phyloP scores from a whole-genome alignment of 495 filamentous ascomycete genomes.

The Xylaria curta region DNA sequence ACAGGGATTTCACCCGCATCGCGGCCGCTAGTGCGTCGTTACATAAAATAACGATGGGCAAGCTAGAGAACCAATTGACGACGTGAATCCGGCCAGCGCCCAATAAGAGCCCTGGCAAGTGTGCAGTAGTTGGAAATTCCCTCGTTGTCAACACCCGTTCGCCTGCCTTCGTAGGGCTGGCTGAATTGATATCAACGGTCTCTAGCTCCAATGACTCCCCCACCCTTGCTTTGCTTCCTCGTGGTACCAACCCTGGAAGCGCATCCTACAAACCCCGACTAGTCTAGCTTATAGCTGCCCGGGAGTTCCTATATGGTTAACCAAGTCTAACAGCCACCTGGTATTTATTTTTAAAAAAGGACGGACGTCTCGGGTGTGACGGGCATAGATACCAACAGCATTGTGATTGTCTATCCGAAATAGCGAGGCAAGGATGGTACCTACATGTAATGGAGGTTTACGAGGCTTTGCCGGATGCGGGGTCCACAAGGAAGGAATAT shows the following conservation, averaged over 20 bases:
- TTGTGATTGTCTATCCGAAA: background rate
- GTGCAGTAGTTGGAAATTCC: background rate
- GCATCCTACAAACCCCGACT: background rate
- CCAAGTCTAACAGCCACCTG: background rate
- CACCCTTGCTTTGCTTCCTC: background rate
- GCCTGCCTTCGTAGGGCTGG: conserved; percentile 10
- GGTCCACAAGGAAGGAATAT: conserved; percentile 7
- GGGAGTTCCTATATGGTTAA: background rate
- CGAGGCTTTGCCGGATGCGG: background rate
- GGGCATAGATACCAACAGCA: background rate
- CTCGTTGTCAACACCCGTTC: background rate
- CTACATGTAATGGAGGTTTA: background rate
- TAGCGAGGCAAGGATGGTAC: conserved; percentile 1
- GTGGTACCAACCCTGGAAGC: background rate
- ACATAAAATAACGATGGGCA: too few relatives aligned
- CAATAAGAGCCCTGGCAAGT: background rate
- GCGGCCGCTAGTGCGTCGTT: background rate
- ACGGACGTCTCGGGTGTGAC: background rate
- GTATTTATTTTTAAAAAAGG: background rate
- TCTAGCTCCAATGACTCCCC: background rate
- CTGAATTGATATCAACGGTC: background rate
- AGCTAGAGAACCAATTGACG: background rate
- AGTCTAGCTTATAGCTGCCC: background rate
- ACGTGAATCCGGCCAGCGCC: background rate
- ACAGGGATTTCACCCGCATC: background rate